phyloP scores from a whole-genome alignment of 139 green algal species.

The Tetradesmus obliquus region DNA sequence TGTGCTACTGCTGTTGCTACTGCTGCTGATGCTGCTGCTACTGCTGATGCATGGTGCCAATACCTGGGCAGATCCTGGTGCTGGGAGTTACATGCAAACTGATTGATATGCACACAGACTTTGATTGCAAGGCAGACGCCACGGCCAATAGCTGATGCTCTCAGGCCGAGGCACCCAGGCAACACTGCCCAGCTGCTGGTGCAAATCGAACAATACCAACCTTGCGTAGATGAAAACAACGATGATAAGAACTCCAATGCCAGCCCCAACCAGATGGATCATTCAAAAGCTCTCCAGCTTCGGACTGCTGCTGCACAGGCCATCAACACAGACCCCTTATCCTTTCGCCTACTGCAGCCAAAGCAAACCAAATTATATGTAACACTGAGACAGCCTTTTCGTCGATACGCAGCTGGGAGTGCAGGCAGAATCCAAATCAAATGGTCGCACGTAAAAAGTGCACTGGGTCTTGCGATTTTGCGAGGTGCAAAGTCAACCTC shows the following conservation, averaged over 20 bases:
- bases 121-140: background rate
- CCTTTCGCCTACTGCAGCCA: background rate
- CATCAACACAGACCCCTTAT: background rate
- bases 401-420: too few species aligned
- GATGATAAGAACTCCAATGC: conserved; percentile 6
- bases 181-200: background rate
- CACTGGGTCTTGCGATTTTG: too few species aligned
- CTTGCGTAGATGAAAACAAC: conserved; percentile 1
- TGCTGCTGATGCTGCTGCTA: background rate
- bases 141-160: background rate
- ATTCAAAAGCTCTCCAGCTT: conserved; percentile 7
- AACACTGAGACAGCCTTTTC: background rate
- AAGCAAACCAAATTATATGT: background rate
- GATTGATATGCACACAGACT: background rate
- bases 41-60: background rate
- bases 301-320: background rate
- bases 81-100: too few species aligned
- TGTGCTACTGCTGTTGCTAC: background rate
- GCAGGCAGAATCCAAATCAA: too few species aligned
- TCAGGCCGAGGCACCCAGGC: background rate
- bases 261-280: conserved; percentile 10
- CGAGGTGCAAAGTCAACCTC: too few species aligned
- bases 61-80: background rate
- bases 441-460: too few species aligned
- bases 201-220: background rate